These are phyloP conservation scores for Rhodotorula glutinis DNA, from an alignment of 1,284 basidiomycete species.

Conservation along the genomic window DNA sequence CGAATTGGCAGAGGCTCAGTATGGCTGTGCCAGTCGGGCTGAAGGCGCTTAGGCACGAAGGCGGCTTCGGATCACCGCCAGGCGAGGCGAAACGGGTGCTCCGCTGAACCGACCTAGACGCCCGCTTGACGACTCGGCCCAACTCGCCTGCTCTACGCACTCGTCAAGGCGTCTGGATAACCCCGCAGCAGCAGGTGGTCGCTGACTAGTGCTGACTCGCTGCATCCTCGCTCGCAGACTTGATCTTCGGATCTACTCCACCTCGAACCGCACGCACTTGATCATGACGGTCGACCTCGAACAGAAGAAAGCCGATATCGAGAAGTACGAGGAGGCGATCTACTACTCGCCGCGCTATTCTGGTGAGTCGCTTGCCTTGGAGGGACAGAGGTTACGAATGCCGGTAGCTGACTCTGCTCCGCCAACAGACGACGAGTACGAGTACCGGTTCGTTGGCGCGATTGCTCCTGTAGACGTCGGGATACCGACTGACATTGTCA, in stretches of 20 bases:
- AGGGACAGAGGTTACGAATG: neutral
- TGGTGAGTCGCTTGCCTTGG: neutral
- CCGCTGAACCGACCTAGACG: too few species aligned
- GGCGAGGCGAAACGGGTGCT: too few species aligned
- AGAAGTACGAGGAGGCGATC: conserved; percentile 20
- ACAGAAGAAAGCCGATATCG: conserved; percentile 28
- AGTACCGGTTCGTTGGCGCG: conserved; percentile 26
- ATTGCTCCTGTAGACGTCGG: neutral
- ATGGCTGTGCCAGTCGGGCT: too few species aligned
- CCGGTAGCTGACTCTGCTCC: neutral
- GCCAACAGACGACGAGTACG: conserved; percentile 25
- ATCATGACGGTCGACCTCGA: conserved; percentile 8
- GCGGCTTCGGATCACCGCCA: too few species aligned
- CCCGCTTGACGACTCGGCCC: too few species aligned
- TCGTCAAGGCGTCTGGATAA: too few species aligned
- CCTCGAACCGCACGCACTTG: neutral
- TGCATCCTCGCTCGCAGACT: neutral
- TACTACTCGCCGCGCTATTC: conserved; percentile 12
- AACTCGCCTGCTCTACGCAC: too few species aligned
- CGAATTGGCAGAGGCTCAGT: too few species aligned
- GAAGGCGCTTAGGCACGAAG: too few species aligned
- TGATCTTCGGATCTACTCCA: neutral
- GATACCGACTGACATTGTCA: too few species aligned
- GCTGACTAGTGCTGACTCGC: too few species aligned
- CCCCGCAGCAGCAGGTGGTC: too few species aligned